Conservation (phyloP, 2,329 filamentous ascomycete species). For the Penicillium sp. region DNA sequence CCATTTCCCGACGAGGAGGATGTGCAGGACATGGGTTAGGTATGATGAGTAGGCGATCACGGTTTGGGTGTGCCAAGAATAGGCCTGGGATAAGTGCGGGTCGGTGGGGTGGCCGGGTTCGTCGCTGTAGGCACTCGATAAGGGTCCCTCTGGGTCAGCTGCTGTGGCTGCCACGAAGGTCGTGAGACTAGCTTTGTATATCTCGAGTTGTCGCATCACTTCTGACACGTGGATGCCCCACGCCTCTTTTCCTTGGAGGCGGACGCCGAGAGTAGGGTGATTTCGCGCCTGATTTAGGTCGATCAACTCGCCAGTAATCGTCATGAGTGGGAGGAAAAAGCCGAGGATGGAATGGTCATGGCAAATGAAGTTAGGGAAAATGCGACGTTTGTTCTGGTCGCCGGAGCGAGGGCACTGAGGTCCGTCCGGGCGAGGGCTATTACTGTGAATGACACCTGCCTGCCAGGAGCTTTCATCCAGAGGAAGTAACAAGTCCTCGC, state of each 20-base stretch:
- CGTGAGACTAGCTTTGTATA: slow-evolving; percentile 72
- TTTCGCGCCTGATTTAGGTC: slow-evolving; percentile 86
- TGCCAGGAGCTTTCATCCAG: slow-evolving; percentile 86
- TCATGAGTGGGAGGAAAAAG: slow-evolving; percentile 92
- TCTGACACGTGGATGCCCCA: slow-evolving; percentile 78
- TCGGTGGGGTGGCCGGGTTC: slow-evolving; percentile 52
- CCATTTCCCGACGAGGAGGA: slow-evolving; percentile 90
- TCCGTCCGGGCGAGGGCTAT: slow-evolving; percentile 42
- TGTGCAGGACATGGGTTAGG: slow-evolving; percentile 88
- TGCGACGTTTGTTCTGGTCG: slow-evolving; percentile 47
- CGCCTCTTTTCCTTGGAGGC: slow-evolving; percentile 67
- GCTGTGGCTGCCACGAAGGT: slow-evolving; percentile 29
- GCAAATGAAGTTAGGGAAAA: slow-evolving; percentile 79
- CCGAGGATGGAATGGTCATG: slow-evolving; percentile 85
- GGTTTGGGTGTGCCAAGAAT: slow-evolving; percentile 67
- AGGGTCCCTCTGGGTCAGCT: slow-evolving; percentile 26
- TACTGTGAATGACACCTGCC: slow-evolving; percentile 68
- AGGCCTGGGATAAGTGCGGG: slow-evolving; percentile 30
- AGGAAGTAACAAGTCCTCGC: slow-evolving; percentile 76
- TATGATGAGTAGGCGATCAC: slow-evolving; percentile 87
- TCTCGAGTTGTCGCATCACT: slow-evolving; percentile 73
- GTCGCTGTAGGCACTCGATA: slow-evolving; percentile 54
- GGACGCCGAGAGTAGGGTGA: slow-evolving; percentile 75
- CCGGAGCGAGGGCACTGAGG: slow-evolving; percentile 36
- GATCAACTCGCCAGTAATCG: slow-evolving; percentile 84